Percentiles rank a stretch among this genome's conserved stretches.
These are phyloP conservation scores for Wickerhamiella occidentalis DNA, from an alignment of 805 yeast species.

Conservation along the genomic window DNA sequence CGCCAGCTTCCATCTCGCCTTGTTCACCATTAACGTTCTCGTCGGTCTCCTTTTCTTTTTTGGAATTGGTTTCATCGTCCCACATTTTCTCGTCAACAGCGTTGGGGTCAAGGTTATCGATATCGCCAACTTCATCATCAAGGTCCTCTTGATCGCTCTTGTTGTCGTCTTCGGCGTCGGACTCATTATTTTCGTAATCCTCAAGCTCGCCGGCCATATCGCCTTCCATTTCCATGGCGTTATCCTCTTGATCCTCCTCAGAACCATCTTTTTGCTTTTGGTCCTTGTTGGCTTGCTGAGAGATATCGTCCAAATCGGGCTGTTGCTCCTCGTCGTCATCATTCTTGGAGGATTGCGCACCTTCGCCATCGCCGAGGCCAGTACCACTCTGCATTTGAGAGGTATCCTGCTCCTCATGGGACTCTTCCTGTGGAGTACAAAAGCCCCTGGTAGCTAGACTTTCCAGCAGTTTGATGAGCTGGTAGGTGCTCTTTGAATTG, in stretches of 20 bases:
- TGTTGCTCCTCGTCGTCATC: conserved; percentile 71
- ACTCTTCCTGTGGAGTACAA: conserved; percentile 79
- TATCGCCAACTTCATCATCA: conserved; percentile 81
- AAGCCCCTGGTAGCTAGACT: conserved; percentile 68
- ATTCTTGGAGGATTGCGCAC: conserved; percentile 67
- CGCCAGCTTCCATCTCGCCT: conserved; percentile 29
- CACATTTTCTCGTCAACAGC: conserved; percentile 96
- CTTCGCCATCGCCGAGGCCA: conserved; percentile 87
- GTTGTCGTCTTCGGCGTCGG: conserved; percentile 37
- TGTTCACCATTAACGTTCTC: conserved; percentile 41
- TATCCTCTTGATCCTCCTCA: conserved; percentile 59
- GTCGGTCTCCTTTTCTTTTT: conserved; percentile 71
- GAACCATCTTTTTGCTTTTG: conserved; percentile 43
- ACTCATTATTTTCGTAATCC: conserved; percentile 55
- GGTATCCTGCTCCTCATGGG: conserved; percentile 39
- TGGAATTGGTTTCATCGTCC: conserved; percentile 76
- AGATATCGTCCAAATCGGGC: conserved; percentile 70
- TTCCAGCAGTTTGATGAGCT: conserved; percentile 43
- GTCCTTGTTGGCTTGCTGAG: conserved; percentile 57
- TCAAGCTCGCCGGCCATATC: conserved; percentile 94
- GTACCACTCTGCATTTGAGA: conserved; percentile 71
- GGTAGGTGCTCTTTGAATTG: conserved; percentile 49
- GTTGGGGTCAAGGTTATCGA: conserved; percentile 84
- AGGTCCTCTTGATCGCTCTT: conserved; percentile 55
- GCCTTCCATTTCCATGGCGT: conserved; percentile 89